Evolutionary conservation across 495 filamentous ascomycete genomes (phyloP).

Genomic region (Neurospora sp.): DNA sequence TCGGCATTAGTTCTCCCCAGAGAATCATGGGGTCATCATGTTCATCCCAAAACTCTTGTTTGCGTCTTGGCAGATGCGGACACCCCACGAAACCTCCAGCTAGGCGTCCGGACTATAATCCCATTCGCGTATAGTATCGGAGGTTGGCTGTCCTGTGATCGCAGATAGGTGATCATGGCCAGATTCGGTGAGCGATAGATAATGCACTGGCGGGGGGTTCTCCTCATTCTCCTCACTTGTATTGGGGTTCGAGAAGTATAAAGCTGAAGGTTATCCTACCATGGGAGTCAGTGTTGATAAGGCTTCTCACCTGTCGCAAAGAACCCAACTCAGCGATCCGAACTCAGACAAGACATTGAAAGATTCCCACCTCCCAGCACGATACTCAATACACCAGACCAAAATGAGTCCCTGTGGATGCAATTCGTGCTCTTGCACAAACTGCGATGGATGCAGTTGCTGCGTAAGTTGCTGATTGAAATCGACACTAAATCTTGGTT

Average conservation of each 20-base stretch:
- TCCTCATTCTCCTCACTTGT: not conserved
- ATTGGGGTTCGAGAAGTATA: not conserved
- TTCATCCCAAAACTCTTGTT: not conserved
- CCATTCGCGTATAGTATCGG: not conserved
- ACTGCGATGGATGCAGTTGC: slow-evolving; percentile 17
- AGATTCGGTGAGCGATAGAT: not conserved
- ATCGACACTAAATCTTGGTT: not conserved
- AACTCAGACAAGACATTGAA: not conserved
- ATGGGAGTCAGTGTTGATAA: not conserved
- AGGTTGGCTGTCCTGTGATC: not conserved
- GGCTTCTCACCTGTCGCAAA: not conserved
- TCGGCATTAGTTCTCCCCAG: not conserved
- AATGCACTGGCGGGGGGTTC: not conserved
- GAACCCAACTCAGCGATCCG: not conserved
- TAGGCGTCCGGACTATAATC: not conserved
- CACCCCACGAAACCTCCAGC: not conserved
- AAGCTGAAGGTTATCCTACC: not conserved
- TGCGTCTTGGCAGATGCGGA: not conserved
- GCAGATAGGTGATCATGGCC: not conserved
- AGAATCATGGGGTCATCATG: not conserved
- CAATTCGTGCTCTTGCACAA: slow-evolving; percentile 16
- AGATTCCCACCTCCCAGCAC: not conserved
- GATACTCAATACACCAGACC: not conserved
- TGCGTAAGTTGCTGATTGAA: slow-evolving; percentile 12
- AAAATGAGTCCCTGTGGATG: slow-evolving; percentile 16